phyloP scores from a whole-genome alignment of 2,329 filamentous ascomycete species.

The Penicillium sp. region DNA sequence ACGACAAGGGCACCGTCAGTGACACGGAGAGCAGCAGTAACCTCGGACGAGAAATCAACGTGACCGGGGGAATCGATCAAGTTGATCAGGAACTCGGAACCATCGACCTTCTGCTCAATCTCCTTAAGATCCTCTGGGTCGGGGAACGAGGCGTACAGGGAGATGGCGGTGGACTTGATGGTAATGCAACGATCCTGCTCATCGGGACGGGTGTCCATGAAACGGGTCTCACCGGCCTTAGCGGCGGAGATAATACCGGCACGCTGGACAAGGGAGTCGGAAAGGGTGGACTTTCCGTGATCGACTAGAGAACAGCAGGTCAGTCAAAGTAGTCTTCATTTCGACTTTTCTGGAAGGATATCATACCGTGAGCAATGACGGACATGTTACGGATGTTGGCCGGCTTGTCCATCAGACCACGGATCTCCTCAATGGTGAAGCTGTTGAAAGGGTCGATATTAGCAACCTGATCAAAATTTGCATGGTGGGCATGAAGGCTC shows the following conservation, averaged over 20 bases:
- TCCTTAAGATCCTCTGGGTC: slow-evolving; percentile 91
- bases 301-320: slow-evolving; percentile 63
- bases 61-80: slow-evolving; percentile 99
- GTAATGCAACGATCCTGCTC: slow-evolving; percentile 99
- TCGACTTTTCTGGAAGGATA: not conserved
- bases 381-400: slow-evolving; percentile 90
- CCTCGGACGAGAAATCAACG: slow-evolving; percentile 99
- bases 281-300: slow-evolving; percentile 99
- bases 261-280: slow-evolving; percentile 98
- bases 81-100: slow-evolving; percentile 99
- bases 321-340: slow-evolving; percentile 2
- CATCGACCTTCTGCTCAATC: slow-evolving; percentile 82
- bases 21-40: slow-evolving; percentile 98
- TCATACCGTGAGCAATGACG: slow-evolving; percentile 93
- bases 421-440: slow-evolving; percentile 90
- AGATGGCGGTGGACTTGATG: slow-evolving; percentile 99
- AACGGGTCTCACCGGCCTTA: slow-evolving; percentile 93
- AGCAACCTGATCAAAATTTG: slow-evolving; percentile 21
- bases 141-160: slow-evolving; percentile 83
- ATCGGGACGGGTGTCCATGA: slow-evolving; percentile 94
- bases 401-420: slow-evolving; percentile 51
- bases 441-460: slow-evolving; percentile 51
- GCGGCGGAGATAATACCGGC: slow-evolving; percentile 98
- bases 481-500: not conserved
- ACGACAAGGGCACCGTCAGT: slow-evolving; percentile 99